Base-by-base conservation (phyloP, 2,329 filamentous ascomycete species). In the Trichoderma sp. region DNA sequence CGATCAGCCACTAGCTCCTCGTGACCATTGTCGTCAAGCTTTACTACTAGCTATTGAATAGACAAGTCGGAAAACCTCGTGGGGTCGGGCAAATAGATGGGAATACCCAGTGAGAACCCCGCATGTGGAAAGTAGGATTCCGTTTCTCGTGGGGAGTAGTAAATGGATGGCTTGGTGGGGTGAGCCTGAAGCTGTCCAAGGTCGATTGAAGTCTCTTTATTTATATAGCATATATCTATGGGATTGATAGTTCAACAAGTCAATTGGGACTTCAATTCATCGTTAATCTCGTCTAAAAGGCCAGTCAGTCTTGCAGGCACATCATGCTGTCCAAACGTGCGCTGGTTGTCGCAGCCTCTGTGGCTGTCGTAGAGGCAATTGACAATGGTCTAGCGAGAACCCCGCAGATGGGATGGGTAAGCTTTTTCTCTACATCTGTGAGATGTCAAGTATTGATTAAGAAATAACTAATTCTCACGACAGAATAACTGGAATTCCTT, bases 321-420 rank as follows among this genome's bases (percentile, higher is more conserved):
- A 60, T 55, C 24, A 68, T 68, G 65, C 30, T 68, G 16, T 54
- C 56, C 24, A 60, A 68, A 60, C 26, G 55, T 67, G 65, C 65
- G 43, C 43, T 67, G 30, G 55, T 55, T 39, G 55, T 67, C 65
- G 65, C 65, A 14, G 28, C 58, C 32, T 60, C 56, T 16, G 56
- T 56, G 32, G 24, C 51, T 60, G 56, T 60, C 10, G 65, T 68
- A 21, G 65, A 68, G 43, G 68, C 68, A 16, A 55, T 69, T 13
- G 63, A 69, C 39, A 69, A 67, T 66, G 63, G 68, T 26, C 68
- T 69, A 14, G 68, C 68, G 0, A 65, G 68, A 34, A 69, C 68
- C 30, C 63, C 68, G 55, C 68, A 69, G 8, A 69, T 69, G 68
- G 68, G 68, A 69, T 69, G 68, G 68, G 68, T 69, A 59, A 39